Evolutionary conservation across 331 rosid genomes (phyloP), one percentile per base, ranked within the genome.

Genomic region (Stylosanthes scabra): DNA sequence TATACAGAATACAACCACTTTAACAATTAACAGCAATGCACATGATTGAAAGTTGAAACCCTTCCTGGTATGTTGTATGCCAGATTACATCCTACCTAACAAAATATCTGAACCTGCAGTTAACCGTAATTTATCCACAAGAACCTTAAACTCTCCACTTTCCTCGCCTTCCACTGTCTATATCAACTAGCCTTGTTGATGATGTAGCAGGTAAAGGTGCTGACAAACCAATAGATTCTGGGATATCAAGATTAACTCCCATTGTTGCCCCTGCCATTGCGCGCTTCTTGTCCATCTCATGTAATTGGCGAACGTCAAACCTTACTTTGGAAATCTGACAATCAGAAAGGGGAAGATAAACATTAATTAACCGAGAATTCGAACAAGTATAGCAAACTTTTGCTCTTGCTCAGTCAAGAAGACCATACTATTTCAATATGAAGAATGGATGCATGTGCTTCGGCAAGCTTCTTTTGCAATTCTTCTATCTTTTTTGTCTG

Each of bases 371-470:
- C 55, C 3, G 42, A 11, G 47, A 59, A 40, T 41, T 44, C 51
- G 45, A 58, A 66, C 62, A 67, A 15, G 59, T 8, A 39, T 12
- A 29, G 56, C 67, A 63, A 74, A 60, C n/a, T n/a, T n/a, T 28
- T 59, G 51, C n/a, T n/a, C n/a, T 31, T 73, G 60, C 50, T 56
- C 27, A n/a, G 71, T 58, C 54, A 37, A 72, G 67, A 74, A 47
- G 77, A 34, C 72, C 96, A 88, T 88, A 94, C 99, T 42, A 91
- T 78, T 87, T 94, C 97, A 57, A 89, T 76, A 73, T 94, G 99
- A 85, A 87, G 83, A 87, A 90, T 86, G 66, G 99, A 87, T 27
- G 97, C 87, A 66, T 78, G 91, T 9, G 97, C 97, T 80, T 91
- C 93, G 14, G 89, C 88, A 34, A 94, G 85, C 86, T 88, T 88